Evolutionary conservation across 129 eudicot genomes (phyloP).

Genomic region (Helianthus tuberosus): DNA sequence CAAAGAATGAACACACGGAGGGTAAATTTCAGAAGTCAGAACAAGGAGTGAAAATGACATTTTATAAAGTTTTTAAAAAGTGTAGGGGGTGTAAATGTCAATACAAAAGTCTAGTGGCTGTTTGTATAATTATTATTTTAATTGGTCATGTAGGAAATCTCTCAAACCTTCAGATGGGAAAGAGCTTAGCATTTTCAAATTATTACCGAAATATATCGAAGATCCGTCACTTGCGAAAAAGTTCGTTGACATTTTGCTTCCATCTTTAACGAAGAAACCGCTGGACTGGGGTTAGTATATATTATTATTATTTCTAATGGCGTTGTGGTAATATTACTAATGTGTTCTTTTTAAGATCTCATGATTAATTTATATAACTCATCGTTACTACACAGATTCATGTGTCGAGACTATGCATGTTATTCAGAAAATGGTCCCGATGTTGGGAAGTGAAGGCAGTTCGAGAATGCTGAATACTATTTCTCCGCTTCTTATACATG

Average conservation of each 20-base stretch:
- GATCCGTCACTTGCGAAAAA: constrained; percentile 56
- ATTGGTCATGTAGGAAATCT: constrained; percentile 45
- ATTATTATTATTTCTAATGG: constrained; percentile 1
- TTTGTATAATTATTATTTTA: constrained; percentile 2
- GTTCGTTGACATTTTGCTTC: constrained; percentile 81
- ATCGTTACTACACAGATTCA: constrained; percentile 53
- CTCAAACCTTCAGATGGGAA: constrained; percentile 52
- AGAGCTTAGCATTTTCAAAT: constrained; percentile 63
- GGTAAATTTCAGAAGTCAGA: no score
- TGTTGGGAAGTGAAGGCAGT: constrained; percentile 46
- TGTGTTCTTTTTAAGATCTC: neutral
- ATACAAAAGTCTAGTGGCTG: no score
- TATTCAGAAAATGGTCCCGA: constrained; percentile 49
- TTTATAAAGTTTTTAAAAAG: no score
- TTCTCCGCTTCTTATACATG: constrained; percentile 71
- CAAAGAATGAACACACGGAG: no score
- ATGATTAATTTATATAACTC: neutral
- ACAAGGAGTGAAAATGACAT: no score
- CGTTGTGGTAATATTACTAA: neutral
- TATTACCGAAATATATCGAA: constrained; percentile 61
- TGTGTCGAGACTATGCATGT: constrained; percentile 57
- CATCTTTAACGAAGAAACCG: constrained; percentile 53
- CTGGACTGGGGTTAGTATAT: constrained; percentile 54
- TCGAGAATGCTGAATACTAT: constrained; percentile 51
- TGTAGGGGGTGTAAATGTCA: no score